phyloP scores from a whole-genome alignment of 352 stramenopile genomes.

The Pythium vanterpoolii region DNA sequence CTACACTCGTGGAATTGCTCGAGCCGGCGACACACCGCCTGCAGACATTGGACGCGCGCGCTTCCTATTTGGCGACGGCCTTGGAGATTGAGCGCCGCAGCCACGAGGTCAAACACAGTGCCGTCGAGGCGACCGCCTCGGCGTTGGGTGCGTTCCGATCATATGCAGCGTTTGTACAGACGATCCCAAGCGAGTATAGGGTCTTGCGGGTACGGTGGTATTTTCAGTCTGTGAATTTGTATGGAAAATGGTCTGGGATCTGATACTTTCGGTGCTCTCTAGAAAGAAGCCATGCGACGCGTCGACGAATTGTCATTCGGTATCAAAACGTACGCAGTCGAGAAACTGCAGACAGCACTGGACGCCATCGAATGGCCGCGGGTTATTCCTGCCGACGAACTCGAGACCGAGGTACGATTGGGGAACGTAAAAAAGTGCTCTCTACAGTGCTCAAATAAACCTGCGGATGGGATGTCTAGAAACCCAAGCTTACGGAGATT shows the following conservation, averaged over 20 bases:
- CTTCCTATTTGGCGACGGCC: constrained; percentile 41
- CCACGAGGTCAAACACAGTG: constrained; percentile 33
- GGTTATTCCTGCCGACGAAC: constrained; percentile 29
- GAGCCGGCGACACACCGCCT: constrained; percentile 31
- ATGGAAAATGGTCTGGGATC: neutral
- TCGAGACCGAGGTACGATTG: constrained; percentile 26
- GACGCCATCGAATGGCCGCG: constrained; percentile 48
- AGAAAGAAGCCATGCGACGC: constrained; percentile 43
- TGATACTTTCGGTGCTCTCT: neutral
- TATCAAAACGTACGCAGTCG: constrained; percentile 47
- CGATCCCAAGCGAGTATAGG: constrained; percentile 40
- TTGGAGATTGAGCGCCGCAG: constrained; percentile 57
- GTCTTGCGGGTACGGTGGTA: constrained; percentile 28
- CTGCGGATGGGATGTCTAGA: no score
- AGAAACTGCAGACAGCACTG: constrained; percentile 48
- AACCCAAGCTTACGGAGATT: constrained; percentile 27
- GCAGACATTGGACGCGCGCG: constrained; percentile 33
- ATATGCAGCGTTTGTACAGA: constrained; percentile 35
- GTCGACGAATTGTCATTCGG: constrained; percentile 43
- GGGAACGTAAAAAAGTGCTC: no score
- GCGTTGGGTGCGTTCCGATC: constrained; percentile 42
- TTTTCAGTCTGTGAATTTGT: neutral
- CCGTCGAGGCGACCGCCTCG: constrained; percentile 35
- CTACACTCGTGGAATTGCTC: constrained; percentile 36
- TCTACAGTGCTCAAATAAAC: no score